Conservation (phyloP, 371 early-diverging fungal species). For the Mucor mucedo region DNA sequence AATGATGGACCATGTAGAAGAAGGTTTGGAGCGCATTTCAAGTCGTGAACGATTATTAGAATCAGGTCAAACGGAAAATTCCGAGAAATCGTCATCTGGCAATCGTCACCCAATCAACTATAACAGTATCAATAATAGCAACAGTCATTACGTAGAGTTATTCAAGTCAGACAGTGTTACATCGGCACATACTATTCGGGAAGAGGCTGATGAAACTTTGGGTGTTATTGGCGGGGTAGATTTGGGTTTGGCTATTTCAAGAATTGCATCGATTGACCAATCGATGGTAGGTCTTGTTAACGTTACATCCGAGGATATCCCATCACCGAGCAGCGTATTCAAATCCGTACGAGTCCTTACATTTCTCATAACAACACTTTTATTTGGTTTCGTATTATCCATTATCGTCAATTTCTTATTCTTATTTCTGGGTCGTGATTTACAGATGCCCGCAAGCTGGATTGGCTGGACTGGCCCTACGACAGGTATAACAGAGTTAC, state of each 20-base stretch:
- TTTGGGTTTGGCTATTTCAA: constrained; percentile 41
- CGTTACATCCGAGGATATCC: constrained; percentile 19
- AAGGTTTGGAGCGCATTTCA: background rate
- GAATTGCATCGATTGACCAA: constrained; percentile 44
- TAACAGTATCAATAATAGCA: constrained; percentile 19
- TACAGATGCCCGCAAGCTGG: constrained; percentile 44
- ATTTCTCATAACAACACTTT: constrained; percentile 38
- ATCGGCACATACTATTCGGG: constrained; percentile 34
- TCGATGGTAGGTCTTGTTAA: constrained; percentile 20
- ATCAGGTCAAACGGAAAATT: constrained; percentile 1
- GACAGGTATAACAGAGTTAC: constrained; percentile 29
- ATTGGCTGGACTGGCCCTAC: constrained; percentile 57
- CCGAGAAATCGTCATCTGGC: constrained; percentile 16
- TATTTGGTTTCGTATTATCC: constrained; percentile 46
- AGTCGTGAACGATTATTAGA: constrained; percentile 2
- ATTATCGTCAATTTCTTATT: constrained; percentile 52
- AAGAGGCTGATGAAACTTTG: constrained; percentile 45
- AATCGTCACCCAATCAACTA: constrained; percentile 14
- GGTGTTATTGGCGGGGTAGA: constrained; percentile 26
- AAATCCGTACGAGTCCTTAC: constrained; percentile 34
- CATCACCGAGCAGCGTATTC: constrained; percentile 30
- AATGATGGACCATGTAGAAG: background rate
- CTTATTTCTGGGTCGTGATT: constrained; percentile 39
- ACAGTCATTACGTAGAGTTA: constrained; percentile 23
- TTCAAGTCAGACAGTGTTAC: constrained; percentile 31